Evolutionary conservation across 176 grass and related monocot genomes (phyloP), one percentile per base, ranked within the genome.

Genomic region (Raddia distichophylla): DNA sequence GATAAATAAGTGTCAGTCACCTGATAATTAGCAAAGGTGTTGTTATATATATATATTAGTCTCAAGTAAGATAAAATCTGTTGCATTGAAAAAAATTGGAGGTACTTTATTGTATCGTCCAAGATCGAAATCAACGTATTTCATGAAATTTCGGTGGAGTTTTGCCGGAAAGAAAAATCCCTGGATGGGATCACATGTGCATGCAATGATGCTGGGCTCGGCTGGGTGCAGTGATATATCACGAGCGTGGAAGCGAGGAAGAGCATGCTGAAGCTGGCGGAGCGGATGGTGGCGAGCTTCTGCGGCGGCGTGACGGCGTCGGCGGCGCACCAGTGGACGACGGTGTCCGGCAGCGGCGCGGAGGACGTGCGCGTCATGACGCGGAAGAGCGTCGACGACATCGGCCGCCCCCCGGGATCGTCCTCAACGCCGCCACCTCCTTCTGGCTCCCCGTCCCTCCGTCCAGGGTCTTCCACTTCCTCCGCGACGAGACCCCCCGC

Each of bases 221-320:
- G 22, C 19, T 12, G 20, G 7, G 12, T 73, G 79, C 83, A 98
- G 95, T 98, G 60, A 93, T n/a, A n/a, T n/a, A n/a, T 98, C 71
- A 98, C 92, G 0, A 94, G 80, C 78, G 81, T 93, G 20, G 95
- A 94, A 43, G 95, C 92, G 62, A 86, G 92, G 75, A 98, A 93
- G 83, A 93, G 95, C 84, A 94, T 98, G 95, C 74, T 98, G 65
- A 98, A 94, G 78, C 86, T 98, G 67, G 95, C 95, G 6, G 95
- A 98, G 84, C 84, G 95, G 74, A 94, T 98, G 95, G 92, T 98
- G 49, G 84, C 93, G 12, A 98, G 95, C 86, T 98, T 98, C 73
- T 98, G 92, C 7, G 88, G 95, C 2, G 95, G 92, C 0, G 95
- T 98, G 84, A 94, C 90, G 6, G 92, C 95, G 3, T 98, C 95